These are phyloP conservation scores for Taphrina flavorubra DNA, from an alignment of 1,139 yeast species.

Conservation along the genomic window DNA sequence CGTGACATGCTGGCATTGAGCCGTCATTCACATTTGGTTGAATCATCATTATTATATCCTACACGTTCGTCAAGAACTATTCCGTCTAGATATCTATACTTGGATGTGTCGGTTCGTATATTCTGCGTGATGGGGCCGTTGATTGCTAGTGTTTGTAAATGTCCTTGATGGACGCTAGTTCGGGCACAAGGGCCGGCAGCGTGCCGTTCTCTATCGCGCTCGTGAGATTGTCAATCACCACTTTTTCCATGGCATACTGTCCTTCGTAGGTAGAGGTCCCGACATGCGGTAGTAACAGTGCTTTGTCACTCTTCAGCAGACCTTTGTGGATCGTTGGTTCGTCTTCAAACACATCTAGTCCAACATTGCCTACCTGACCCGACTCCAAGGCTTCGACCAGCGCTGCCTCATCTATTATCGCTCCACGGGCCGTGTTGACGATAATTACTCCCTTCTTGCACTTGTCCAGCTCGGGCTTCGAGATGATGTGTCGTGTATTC, in stretches of 20 bases:
- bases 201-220: constrained; percentile 62
- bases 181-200: constrained; percentile 56
- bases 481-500: constrained; percentile 62
- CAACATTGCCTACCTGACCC: constrained; percentile 74
- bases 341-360: constrained; percentile 78
- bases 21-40: too few relatives aligned
- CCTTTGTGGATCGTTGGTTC: constrained; percentile 65
- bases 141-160: constrained; percentile 9
- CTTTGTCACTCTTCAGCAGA: constrained; percentile 54
- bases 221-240: constrained; percentile 58
- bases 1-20: too few relatives aligned
- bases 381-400: constrained; percentile 68
- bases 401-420: constrained; percentile 73
- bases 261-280: constrained; percentile 69
- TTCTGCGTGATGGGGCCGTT: too few relatives aligned
- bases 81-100: too few relatives aligned
- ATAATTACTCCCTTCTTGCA: constrained; percentile 73
- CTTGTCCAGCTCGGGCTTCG: constrained; percentile 60
- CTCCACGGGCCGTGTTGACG: constrained; percentile 71
- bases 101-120: too few relatives aligned
- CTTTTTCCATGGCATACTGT: constrained; percentile 62
- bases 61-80: too few relatives aligned
- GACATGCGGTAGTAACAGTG: constrained; percentile 68
- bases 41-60: too few relatives aligned
- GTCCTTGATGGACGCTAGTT: constrained; percentile 22